A percentile compares a stretch with the other conserved stretches of the same genome.
Conservation (phyloP, 2,329 filamentous ascomycete species). For the Clonostachys chloroleuca region DNA sequence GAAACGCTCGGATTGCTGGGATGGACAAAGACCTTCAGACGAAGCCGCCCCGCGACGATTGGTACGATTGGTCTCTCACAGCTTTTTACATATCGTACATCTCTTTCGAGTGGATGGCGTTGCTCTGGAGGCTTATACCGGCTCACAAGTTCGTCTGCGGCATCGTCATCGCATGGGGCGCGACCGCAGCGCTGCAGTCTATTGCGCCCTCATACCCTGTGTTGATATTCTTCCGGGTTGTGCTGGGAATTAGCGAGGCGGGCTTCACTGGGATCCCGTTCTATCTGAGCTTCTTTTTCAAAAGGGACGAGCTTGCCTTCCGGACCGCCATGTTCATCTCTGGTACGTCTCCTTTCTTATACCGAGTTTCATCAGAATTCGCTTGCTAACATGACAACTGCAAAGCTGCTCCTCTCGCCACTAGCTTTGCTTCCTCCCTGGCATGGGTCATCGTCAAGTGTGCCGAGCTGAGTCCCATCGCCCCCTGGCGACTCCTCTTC, state of each 20-base stretch:
- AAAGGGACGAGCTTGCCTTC: slow-evolving; percentile 71
- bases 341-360: slow-evolving; percentile 28
- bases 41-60: slow-evolving; percentile 32
- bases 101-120: slow-evolving; percentile 59
- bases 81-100: slow-evolving; percentile 63
- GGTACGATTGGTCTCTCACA: slow-evolving; percentile 58
- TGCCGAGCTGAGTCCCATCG: slow-evolving; percentile 61
- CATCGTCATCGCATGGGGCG: slow-evolving; percentile 74
- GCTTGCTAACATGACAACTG: not conserved
- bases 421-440: slow-evolving; percentile 71
- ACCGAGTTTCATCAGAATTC: not conserved
- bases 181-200: slow-evolving; percentile 70
- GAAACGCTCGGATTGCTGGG: slow-evolving; percentile 59
- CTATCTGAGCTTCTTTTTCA: slow-evolving; percentile 62
- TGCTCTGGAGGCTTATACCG: slow-evolving; percentile 56
- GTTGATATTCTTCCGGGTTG: slow-evolving; percentile 47
- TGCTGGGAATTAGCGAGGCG: slow-evolving; percentile 61
- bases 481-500: slow-evolving; percentile 82
- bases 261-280: slow-evolving; percentile 62
- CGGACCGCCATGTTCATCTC: slow-evolving; percentile 84
- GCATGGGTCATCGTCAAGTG: slow-evolving; percentile 75
- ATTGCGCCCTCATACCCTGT: slow-evolving; percentile 59
- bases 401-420: slow-evolving; percentile 71
- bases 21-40: slow-evolving; percentile 58
- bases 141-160: slow-evolving; percentile 54